Evolutionary conservation across 1,139 yeast species (phyloP).

Genomic region (Yamadazyma dendronema): DNA sequence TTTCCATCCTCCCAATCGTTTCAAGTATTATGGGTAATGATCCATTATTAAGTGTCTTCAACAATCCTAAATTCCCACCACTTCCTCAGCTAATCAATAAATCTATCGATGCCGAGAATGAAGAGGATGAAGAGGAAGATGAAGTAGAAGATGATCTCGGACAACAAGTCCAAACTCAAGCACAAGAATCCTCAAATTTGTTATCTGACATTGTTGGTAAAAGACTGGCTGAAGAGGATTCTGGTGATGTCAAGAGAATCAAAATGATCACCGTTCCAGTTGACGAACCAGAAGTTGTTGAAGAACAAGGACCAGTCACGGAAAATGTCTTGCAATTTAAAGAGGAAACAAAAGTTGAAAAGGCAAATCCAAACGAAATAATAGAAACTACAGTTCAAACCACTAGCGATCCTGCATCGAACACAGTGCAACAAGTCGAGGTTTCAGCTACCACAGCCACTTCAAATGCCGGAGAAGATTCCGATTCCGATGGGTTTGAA

Average conservation of each 20-base stretch:
- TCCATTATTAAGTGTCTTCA: slow-evolving; percentile 50
- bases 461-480: neutral
- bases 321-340: slow-evolving; percentile 11
- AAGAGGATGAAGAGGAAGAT: slow-evolving; percentile 18
- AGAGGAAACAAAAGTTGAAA: neutral
- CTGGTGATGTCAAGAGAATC: slow-evolving; percentile 4
- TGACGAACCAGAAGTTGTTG: slow-evolving; percentile 13
- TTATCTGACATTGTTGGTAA: slow-evolving; percentile 17
- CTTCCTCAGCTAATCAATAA: slow-evolving; percentile 37
- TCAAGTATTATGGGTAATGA: slow-evolving; percentile 46
- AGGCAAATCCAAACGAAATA: neutral
- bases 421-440: no score
- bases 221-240: slow-evolving; percentile 11
- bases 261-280: slow-evolving; percentile 4
- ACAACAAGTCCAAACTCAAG: slow-evolving; percentile 17
- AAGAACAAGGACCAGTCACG: slow-evolving; percentile 14
- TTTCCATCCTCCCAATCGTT: slow-evolving; percentile 71
- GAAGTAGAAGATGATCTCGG: slow-evolving; percentile 13
- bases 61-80: slow-evolving; percentile 80
- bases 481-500: slow-evolving; percentile 51
- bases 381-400: neutral
- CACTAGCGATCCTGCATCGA: neutral
- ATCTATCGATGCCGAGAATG: slow-evolving; percentile 9
- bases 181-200: neutral
- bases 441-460: neutral